phyloP scores from a whole-genome alignment of 208 protist species.

The Strigomonas culicis region DNA sequence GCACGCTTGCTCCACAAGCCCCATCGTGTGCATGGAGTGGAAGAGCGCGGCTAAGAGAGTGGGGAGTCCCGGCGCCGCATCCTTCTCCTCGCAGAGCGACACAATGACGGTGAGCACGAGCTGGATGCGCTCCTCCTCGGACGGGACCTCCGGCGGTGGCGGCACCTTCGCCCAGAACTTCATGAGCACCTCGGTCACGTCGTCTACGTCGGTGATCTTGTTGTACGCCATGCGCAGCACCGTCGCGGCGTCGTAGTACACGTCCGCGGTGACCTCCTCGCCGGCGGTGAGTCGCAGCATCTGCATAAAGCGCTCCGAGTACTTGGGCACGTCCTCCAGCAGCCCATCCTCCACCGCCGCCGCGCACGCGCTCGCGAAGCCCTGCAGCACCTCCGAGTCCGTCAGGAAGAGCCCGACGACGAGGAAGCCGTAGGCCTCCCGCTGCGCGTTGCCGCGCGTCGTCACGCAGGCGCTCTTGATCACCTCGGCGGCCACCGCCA shows the following conservation, averaged over 20 bases:
- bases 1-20: slow-evolving; percentile 51
- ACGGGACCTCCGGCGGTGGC: slow-evolving; percentile 16
- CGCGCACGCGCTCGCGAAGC: slow-evolving; percentile 64
- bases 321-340: slow-evolving; percentile 83
- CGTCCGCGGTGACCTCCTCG: slow-evolving; percentile 56
- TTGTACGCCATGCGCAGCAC: slow-evolving; percentile 75
- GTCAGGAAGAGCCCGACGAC: slow-evolving; percentile 68
- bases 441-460: slow-evolving; percentile 76
- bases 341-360: slow-evolving; percentile 77
- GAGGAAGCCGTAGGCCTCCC: slow-evolving; percentile 79
- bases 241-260: slow-evolving; percentile 78
- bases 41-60: slow-evolving; percentile 56
- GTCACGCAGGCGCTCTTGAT: slow-evolving; percentile 78
- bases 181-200: slow-evolving; percentile 62
- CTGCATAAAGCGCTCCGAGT: slow-evolving; percentile 79
- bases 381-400: slow-evolving; percentile 72
- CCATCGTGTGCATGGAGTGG: slow-evolving; percentile 50
- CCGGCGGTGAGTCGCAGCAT: slow-evolving; percentile 80
- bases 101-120: slow-evolving; percentile 47
- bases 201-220: slow-evolving; percentile 30
- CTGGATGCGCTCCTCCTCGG: slow-evolving; percentile 41
- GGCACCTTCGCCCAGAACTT: slow-evolving; percentile 70
- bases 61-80: slow-evolving; percentile 42
- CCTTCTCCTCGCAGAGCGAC: slow-evolving; percentile 45
- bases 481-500: slow-evolving; percentile 68